These are phyloP conservation scores for Huiozyma sinensis DNA, from an alignment of 805 yeast species.

Conservation along the genomic window DNA sequence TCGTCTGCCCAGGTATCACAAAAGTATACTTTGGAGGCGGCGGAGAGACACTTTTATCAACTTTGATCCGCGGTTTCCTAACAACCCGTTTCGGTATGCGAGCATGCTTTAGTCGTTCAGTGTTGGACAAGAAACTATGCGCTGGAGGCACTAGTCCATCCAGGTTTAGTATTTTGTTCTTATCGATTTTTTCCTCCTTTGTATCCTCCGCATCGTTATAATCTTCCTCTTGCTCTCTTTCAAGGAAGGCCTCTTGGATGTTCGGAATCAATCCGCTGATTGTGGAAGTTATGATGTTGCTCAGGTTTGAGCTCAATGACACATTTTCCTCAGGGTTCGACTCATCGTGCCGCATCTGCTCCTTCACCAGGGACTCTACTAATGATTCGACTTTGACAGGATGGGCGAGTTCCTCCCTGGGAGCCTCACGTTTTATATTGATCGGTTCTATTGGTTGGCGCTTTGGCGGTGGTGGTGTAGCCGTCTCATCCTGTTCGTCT, in stretches of 20 bases:
- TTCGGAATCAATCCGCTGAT: constrained; percentile 16
- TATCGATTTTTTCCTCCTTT: constrained; percentile 7
- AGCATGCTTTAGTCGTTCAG: neutral
- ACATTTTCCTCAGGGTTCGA: constrained; percentile 2
- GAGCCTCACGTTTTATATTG: neutral
- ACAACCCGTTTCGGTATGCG: neutral
- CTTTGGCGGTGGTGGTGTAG: neutral
- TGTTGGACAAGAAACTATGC: neutral
- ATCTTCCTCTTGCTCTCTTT: neutral
- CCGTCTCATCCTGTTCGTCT: neutral
- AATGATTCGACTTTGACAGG: constrained; percentile 11
- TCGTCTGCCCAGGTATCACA: constrained; percentile 12
- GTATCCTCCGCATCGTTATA: constrained; percentile 1
- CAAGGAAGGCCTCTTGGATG: constrained; percentile 5
- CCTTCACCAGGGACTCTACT: constrained; percentile 14
- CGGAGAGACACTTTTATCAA: neutral
- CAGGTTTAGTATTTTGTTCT: constrained; percentile 14
- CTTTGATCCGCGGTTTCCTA: neutral
- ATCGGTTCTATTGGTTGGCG: no score
- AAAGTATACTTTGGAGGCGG: constrained; percentile 5
- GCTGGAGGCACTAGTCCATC: constrained; percentile 25
- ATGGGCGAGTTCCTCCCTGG: neutral
- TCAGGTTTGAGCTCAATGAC: constrained; percentile 9
- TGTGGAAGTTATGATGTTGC: constrained; percentile 16
- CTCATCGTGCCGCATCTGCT: constrained; percentile 11